Base-by-base conservation (phyloP, 163 green algal species). In the Chlorella variabilis region DNA sequence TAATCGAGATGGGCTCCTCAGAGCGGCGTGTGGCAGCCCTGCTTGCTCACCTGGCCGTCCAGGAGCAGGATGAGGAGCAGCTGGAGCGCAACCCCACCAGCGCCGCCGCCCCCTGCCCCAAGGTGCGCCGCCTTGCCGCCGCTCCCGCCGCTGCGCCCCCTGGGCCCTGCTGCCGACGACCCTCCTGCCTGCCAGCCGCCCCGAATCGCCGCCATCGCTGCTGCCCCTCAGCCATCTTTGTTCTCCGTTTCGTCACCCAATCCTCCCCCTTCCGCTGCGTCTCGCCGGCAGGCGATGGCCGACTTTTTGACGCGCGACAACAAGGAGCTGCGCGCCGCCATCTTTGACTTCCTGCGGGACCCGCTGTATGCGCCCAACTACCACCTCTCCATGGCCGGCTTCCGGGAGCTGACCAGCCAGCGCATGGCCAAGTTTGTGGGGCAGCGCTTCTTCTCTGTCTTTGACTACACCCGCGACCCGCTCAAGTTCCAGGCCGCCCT, bases 311-410 rank as follows among this genome's bases (percentile, higher is more conserved):
- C 77, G 0, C 39, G 87, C 11, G 94, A 97, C 77, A 97, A 97
- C 74, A n/a, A 85, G 1, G 88, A 95, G 61, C 80, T 98, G 39
- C 63, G 94, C 0, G 71, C 85, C 21, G 63, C 56, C 13, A 93
- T 97, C 6, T 93, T 93, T 62, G 90, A 96, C 2, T 94, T 96
- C 80, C 2, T 1, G 36, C 92, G 97, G 92, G 94, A 96, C 67
- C 79, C 89, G 31, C 56, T 98, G 6, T 98, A 91, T 85, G 79
- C 85, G 34, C 93, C 93, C 27, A 91, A 96, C 78, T 86, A 96
- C 83, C 93, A 96, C 81, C 87, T 94, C 17, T 85, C 81, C 6
- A 78, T 98, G n/a, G 83, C 88, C 59, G 94, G 94, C 21, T 95
- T 95, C 70, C 80, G 94, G 5, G 91, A 96, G 73, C 89, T 94